Base-by-base conservation (phyloP, 768 basidiomycete species). In the Chiua virens region DNA sequence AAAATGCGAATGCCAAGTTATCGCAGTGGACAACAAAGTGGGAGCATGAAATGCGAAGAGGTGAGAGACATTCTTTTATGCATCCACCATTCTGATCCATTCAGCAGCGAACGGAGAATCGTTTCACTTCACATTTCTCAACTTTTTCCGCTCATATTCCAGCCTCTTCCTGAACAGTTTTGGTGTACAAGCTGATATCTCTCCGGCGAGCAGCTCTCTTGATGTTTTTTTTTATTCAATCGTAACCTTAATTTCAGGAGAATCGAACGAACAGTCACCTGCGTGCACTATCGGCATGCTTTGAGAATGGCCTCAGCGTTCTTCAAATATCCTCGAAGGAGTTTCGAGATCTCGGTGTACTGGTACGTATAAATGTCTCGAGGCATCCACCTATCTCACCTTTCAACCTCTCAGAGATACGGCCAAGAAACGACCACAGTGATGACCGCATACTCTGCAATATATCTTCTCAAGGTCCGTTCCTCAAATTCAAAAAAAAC, bases 371-470 rank as follows among this genome's bases (percentile, higher is more conserved):
- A 8, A 41, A 28, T 57, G 81, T 81, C 54, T 47, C 78, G 68
- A 9, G 15, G 22, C 17, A 37, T 49, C 21, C 36, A 23, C 20
- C 15, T n/a, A 10, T 35, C 38, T 47, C 42, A 48, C 44, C 36
- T 43, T 35, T 41, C 42, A 27, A 39, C 32, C 61, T 37, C 42
- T 45, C 64, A 92, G 89, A 85, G 86, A 40, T 93, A 92, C 59
- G 81, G 86, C 8, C 91, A 92, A 72, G 90, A 92, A 64, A 86
- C 87, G 5, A 82, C 90, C 53, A 85, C 86, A 8, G 81, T 87
- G 41, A 92, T 92, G 90, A 87, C 87, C 18, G 91, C 89, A 22
- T 92, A 92, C 61, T 82, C 87, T 42, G 89, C 90, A 18, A 82
- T 92, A 34, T 86, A 90, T 63, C 71, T 93, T 55, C 73, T 92